phyloP scores from a whole-genome alignment of 495 filamentous ascomycete genomes.

The Pseudoneurospora amorphoporcata region DNA sequence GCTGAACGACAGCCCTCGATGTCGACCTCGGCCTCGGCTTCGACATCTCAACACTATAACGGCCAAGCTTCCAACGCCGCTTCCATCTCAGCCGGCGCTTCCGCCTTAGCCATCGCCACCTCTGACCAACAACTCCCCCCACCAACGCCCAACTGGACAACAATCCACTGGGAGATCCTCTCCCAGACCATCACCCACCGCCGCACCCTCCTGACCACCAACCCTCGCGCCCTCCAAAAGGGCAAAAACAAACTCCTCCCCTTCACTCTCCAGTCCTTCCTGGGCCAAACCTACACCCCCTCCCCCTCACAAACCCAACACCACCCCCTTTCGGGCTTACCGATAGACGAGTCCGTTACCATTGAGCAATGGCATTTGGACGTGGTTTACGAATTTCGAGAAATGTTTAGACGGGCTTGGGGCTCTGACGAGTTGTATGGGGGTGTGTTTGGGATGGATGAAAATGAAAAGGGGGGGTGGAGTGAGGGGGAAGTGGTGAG shows the following conservation, averaged over 20 bases:
- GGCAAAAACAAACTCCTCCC: background rate
- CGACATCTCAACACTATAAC: background rate
- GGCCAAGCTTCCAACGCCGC: background rate
- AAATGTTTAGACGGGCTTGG: conserved; percentile 18
- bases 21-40: background rate
- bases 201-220: conserved; percentile 18
- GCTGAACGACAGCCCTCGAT: background rate
- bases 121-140: background rate
- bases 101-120: too few species aligned
- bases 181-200: conserved; percentile 20
- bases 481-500: conserved; percentile 34
- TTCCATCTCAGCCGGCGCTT: background rate
- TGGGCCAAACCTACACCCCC: background rate
- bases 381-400: conserved; percentile 35
- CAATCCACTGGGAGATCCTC: conserved; percentile 32
- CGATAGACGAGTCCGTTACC: conserved; percentile 20
- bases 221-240: conserved; percentile 7
- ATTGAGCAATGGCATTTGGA: conserved; percentile 45
- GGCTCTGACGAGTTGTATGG: background rate
- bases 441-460: background rate
- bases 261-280: background rate
- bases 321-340: background rate
- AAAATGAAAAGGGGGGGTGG: conserved; percentile 21
- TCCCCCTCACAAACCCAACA: background rate
- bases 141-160: conserved; percentile 22